A percentile compares a stretch with the other conserved stretches of the same genome.
phyloP scores from a whole-genome alignment of 805 yeast genomes.

The Kuraishia molischiana region DNA sequence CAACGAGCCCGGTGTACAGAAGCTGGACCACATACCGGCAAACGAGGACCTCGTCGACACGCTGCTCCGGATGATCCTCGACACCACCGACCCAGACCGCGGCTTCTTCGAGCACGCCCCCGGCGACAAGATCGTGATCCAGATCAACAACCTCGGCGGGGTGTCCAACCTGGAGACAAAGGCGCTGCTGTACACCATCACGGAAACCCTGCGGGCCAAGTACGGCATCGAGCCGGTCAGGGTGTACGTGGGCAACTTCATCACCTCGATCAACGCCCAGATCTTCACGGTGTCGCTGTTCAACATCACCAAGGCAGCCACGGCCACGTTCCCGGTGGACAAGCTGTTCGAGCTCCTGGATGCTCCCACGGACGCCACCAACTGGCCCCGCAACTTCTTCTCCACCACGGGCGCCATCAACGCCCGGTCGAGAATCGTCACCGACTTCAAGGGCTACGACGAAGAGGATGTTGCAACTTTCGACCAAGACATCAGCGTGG shows the following conservation, averaged over 20 bases:
- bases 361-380: conserved; percentile 20
- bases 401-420: conserved; percentile 10
- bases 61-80: conserved; percentile 18
- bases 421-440: conserved; percentile 14
- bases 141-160: conserved; percentile 28
- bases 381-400: conserved; percentile 18
- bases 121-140: conserved; percentile 20
- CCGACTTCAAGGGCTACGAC: conserved; percentile 17
- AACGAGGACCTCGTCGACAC: conserved; percentile 21
- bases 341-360: conserved; percentile 21
- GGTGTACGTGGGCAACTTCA: conserved; percentile 23
- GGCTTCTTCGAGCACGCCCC: conserved; percentile 19
- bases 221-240: conserved; percentile 20
- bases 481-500: conserved; percentile 12
- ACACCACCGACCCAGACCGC: conserved; percentile 16
- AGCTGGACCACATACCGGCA: conserved; percentile 19
- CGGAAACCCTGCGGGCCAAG: conserved; percentile 13
- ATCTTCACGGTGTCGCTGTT: conserved; percentile 26
- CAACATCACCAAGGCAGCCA: conserved; percentile 21
- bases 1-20: conserved; percentile 27
- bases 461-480: conserved; percentile 6
- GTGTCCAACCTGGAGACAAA: conserved; percentile 23
- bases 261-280: conserved; percentile 27
- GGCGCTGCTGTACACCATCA: conserved; percentile 16
- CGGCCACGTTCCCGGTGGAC: conserved; percentile 10